phyloP scores from a whole-genome alignment of 192 early-diverging fungal species.

The Linnemannia hyalina region DNA sequence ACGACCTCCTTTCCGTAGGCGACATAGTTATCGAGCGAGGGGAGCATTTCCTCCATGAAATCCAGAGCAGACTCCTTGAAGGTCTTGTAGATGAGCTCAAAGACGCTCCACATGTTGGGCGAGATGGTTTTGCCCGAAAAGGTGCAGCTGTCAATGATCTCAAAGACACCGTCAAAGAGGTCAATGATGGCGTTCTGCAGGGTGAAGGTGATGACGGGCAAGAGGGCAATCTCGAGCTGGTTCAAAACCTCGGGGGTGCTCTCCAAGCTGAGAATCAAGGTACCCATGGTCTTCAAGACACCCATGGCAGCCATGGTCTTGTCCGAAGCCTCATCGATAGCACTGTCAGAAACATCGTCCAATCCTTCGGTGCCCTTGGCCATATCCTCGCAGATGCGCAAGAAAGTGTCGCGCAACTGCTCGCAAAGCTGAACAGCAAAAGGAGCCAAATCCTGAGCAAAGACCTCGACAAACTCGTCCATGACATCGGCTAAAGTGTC shows the following conservation, averaged over 20 bases:
- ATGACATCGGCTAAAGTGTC: slow-evolving; percentile 90
- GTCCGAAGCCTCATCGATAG: slow-evolving; percentile 79
- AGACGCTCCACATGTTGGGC: slow-evolving; percentile 86
- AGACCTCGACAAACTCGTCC: slow-evolving; percentile 93
- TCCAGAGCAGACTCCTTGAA: slow-evolving; percentile 88
- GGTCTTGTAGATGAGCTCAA: slow-evolving; percentile 80
- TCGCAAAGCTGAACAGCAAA: slow-evolving; percentile 92
- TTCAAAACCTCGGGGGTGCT: slow-evolving; percentile 82
- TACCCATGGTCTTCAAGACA: slow-evolving; percentile 91
- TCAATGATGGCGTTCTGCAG: slow-evolving; percentile 83
- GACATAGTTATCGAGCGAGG: slow-evolving; percentile 92
- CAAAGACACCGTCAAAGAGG: slow-evolving; percentile 89
- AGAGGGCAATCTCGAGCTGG: slow-evolving; percentile 83
- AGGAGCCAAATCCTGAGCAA: slow-evolving; percentile 92
- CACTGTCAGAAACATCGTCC: slow-evolving; percentile 66
- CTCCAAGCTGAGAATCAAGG: slow-evolving; percentile 89
- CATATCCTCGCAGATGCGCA: slow-evolving; percentile 76
- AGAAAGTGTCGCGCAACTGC: slow-evolving; percentile 90
- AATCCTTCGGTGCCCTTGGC: slow-evolving; percentile 57
- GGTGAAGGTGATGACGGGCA: slow-evolving; percentile 84
- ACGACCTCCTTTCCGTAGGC: slow-evolving; percentile 87
- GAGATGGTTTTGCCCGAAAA: slow-evolving; percentile 88
- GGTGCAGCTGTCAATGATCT: slow-evolving; percentile 90
- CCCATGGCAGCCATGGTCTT: slow-evolving; percentile 93
- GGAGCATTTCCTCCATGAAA: slow-evolving; percentile 92